A percentile compares a stretch with the other conserved stretches of the same genome.
phyloP scores from a whole-genome alignment of 1,139 yeast genomes.

The Diutina ranongensis region DNA sequence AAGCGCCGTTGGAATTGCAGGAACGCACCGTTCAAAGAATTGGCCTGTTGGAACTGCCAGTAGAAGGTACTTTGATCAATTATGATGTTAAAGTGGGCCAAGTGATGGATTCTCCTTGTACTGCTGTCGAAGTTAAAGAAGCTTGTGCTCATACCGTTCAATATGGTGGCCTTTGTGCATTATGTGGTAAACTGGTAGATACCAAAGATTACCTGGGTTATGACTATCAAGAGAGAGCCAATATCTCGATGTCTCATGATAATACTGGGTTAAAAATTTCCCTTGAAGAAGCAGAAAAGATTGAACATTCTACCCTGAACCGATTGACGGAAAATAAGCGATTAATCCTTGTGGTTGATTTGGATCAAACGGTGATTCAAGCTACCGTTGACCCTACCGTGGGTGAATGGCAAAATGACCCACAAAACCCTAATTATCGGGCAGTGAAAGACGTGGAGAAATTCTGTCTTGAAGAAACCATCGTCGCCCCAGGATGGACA shows the following conservation, averaged over 20 bases:
- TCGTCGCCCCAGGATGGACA: conserved; percentile 42
- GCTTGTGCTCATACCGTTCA: conserved; percentile 94
- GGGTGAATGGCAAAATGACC: conserved; percentile 90
- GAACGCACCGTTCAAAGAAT: conserved; percentile 42
- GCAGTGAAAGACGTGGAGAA: conserved; percentile 73
- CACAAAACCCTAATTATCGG: conserved; percentile 71
- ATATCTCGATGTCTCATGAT: conserved; percentile 84
- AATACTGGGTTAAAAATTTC: conserved; percentile 79
- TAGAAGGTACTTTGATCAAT: conserved; percentile 53
- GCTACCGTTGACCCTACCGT: conserved; percentile 98
- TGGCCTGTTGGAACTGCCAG: conserved; percentile 73
- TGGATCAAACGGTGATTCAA: conserved; percentile 95
- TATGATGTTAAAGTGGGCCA: conserved; percentile 48
- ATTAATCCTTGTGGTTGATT: conserved; percentile 83
- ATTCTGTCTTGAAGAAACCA: conserved; percentile 66
- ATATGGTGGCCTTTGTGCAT: conserved; percentile 89
- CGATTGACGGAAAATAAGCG: conserved; percentile 53
- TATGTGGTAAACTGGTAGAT: conserved; percentile 82
- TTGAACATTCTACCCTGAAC: conserved; percentile 58
- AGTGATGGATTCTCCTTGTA: conserved; percentile 40
- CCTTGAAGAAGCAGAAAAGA: conserved; percentile 72
- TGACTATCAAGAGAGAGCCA: conserved; percentile 64
- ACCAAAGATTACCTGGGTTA: conserved; percentile 73
- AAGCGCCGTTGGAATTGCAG: conserved; percentile 30
- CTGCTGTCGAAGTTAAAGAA: conserved; percentile 48